Evolutionary conservation across 78 protist species (phyloP).

Genomic region (Salpingoeca rosetta): DNA sequence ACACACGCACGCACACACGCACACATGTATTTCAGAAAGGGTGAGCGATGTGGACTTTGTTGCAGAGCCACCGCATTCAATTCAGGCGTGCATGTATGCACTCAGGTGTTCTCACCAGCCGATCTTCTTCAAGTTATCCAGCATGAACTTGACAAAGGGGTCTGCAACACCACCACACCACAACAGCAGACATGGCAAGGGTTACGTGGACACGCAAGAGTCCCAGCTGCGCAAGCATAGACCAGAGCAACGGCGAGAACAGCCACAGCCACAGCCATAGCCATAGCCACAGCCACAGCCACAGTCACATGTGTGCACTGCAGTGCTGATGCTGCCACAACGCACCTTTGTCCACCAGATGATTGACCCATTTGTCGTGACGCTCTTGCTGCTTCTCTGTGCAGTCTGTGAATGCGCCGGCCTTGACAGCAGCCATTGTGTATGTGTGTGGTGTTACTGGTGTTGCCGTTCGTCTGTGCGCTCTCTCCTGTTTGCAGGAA

Average conservation of each 20-base stretch:
- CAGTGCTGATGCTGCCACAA: neutral
- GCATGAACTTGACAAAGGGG: slow-evolving; percentile 8
- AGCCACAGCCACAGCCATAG: neutral
- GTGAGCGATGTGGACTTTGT: neutral
- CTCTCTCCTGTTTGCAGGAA: neutral
- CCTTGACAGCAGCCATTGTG: too few species aligned
- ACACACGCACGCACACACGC: neutral
- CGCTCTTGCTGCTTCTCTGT: neutral
- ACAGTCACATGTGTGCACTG: neutral
- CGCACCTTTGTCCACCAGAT: neutral
- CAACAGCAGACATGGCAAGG: neutral
- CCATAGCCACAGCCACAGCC: too few species aligned
- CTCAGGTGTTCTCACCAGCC: slow-evolving; percentile 8
- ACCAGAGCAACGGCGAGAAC: neutral
- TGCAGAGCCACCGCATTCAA: neutral
- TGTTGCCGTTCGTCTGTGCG: neutral
- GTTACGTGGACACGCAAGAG: neutral
- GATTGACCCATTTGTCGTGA: neutral
- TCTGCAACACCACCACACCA: neutral
- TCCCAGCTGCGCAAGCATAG: neutral
- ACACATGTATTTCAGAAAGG: neutral
- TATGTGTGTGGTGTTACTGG: neutral
- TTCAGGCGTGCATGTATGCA: neutral
- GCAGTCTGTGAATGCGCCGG: neutral
- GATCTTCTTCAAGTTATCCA: neutral